phyloP scores from a whole-genome alignment of 352 stramenopile species.

The Phytophthora litchii region DNA sequence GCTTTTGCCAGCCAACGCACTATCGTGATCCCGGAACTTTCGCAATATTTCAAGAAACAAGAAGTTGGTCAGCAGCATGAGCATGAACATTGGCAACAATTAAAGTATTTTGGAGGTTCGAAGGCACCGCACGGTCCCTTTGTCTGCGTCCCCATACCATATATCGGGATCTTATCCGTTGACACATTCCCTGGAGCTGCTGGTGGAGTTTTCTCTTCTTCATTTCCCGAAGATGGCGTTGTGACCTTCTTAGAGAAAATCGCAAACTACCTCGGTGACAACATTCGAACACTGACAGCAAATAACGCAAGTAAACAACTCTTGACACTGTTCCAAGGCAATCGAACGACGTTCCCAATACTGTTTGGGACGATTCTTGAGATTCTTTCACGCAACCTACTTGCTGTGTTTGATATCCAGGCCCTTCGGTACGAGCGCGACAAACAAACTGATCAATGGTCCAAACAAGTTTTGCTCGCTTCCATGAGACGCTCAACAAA shows the following conservation, averaged over 20 bases:
- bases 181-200: slow-evolving; percentile 71
- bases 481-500: slow-evolving; percentile 5
- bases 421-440: slow-evolving; percentile 34
- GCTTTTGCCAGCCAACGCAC: slow-evolving; percentile 55
- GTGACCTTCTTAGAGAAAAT: slow-evolving; percentile 54
- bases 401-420: slow-evolving; percentile 44
- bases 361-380: slow-evolving; percentile 46
- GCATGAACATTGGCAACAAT: slow-evolving; percentile 11
- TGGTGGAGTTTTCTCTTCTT: slow-evolving; percentile 47
- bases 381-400: slow-evolving; percentile 47
- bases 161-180: slow-evolving; percentile 64
- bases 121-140: slow-evolving; percentile 41
- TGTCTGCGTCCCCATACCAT: slow-evolving; percentile 76
- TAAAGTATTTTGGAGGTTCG: slow-evolving; percentile 36
- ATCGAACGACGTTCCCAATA: slow-evolving; percentile 46
- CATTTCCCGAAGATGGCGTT: slow-evolving; percentile 62
- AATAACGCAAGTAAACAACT: slow-evolving; percentile 29
- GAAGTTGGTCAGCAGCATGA: slow-evolving; percentile 28
- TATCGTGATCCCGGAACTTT: slow-evolving; percentile 59
- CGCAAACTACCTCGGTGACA: slow-evolving; percentile 54
- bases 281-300: slow-evolving; percentile 41
- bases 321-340: slow-evolving; percentile 60
- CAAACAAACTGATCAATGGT: slow-evolving; percentile 9
- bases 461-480: slow-evolving; percentile 9
- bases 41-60: slow-evolving; percentile 27